A percentile compares a stretch with the other conserved stretches of the same genome.
Evolutionary conservation across 2,329 filamentous ascomycete species (phyloP).

Genomic region (Annulohypoxylon truncatum): DNA sequence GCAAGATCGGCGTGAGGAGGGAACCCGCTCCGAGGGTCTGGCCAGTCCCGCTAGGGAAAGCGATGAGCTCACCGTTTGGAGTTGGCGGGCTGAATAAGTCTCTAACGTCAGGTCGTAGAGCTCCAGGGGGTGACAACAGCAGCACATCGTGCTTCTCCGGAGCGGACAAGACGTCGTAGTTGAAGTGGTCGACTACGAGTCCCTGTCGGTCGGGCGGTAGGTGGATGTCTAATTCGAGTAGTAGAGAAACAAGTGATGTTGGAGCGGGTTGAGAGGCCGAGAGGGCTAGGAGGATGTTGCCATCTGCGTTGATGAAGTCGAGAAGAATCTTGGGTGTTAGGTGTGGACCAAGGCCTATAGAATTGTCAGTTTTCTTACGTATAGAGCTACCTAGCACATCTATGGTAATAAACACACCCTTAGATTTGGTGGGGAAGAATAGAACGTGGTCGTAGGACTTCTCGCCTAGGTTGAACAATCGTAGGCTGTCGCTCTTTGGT

Average conservation of each 20-base stretch:
- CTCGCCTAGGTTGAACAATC: constrained; percentile 87
- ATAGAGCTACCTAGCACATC: background rate
- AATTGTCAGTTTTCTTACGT: constrained; percentile 1
- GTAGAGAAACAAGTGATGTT: constrained; percentile 78
- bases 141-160: constrained; percentile 89
- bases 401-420: constrained; percentile 67
- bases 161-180: constrained; percentile 82
- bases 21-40: constrained; percentile 83
- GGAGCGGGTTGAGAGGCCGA: constrained; percentile 78
- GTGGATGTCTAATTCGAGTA: constrained; percentile 88
- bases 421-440: constrained; percentile 88
- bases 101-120: constrained; percentile 75
- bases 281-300: constrained; percentile 90
- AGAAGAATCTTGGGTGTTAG: constrained; percentile 87
- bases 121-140: constrained; percentile 75
- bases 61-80: constrained; percentile 68
- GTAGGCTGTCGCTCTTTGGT: constrained; percentile 80
- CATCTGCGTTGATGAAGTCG: constrained; percentile 90
- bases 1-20: constrained; percentile 83
- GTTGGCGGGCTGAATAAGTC: constrained; percentile 79
- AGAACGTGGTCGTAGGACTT: constrained; percentile 91
- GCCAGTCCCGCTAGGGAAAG: constrained; percentile 84
- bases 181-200: constrained; percentile 94
- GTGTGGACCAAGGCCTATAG: constrained; percentile 82
- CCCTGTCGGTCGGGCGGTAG: constrained; percentile 88